A percentile compares a stretch with the other conserved stretches of the same genome.
These are phyloP conservation scores for Lactarius hengduanensis DNA, from an alignment of 768 basidiomycete genomes.

Conservation along the genomic window DNA sequence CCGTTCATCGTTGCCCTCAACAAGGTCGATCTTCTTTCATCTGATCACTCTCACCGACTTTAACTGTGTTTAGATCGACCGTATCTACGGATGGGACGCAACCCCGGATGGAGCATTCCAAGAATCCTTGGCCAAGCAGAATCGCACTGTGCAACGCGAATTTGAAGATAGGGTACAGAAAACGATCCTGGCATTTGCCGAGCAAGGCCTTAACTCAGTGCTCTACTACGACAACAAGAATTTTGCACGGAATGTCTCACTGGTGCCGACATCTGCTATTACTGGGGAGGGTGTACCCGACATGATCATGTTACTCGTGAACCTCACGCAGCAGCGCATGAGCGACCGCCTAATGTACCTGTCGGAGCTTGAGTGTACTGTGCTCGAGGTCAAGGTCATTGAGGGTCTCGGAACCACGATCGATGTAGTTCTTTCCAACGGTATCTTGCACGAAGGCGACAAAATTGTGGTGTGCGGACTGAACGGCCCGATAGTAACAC, in stretches of 20 bases:
- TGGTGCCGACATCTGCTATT: conserved; percentile 97
- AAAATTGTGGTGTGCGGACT: conserved; percentile 94
- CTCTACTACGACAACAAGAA: conserved; percentile 98
- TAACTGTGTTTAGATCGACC: conserved; percentile 72
- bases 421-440: conserved; percentile 94
- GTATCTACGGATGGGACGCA: conserved; percentile 92
- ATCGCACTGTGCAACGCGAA: conserved; percentile 76
- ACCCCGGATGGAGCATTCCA: conserved; percentile 92
- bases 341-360: conserved; percentile 97
- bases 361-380: conserved; percentile 95
- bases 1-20: conserved; percentile 99
- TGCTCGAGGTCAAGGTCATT: conserved; percentile 97
- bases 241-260: conserved; percentile 88
- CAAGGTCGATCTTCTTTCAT: conserved; percentile 50
- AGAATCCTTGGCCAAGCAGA: conserved; percentile 85
- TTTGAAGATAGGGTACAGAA: conserved; percentile 86
- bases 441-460: conserved; percentile 88
- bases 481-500: conserved; percentile 96
- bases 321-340: conserved; percentile 97
- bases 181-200: conserved; percentile 92
- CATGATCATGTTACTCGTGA: conserved; percentile 98
- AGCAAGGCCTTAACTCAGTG: conserved; percentile 92
- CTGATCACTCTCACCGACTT: conserved; percentile 6
- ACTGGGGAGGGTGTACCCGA: conserved; percentile 98
- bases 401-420: conserved; percentile 98